These are phyloP conservation scores for Candida adriatica DNA, from an alignment of 805 yeast species.

Conservation along the genomic window DNA sequence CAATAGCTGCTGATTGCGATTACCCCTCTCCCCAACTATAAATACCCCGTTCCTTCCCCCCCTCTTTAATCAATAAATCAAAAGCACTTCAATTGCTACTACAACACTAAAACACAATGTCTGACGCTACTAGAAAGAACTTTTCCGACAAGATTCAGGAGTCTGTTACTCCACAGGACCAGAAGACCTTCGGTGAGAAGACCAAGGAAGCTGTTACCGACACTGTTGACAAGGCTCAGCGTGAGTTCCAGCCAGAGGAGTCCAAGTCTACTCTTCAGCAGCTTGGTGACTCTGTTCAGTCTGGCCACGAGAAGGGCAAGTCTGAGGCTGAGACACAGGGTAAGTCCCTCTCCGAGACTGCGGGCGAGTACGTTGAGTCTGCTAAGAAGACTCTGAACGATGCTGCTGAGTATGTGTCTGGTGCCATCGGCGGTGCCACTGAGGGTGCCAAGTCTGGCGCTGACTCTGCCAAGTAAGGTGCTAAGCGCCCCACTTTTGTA, in stretches of 20 bases:
- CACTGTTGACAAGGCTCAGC: constrained; percentile 57
- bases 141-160: constrained; percentile 64
- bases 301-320: constrained; percentile 47
- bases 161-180: constrained; percentile 60
- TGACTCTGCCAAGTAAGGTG: constrained; percentile 8
- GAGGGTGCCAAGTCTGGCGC: constrained; percentile 36
- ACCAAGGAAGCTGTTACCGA: constrained; percentile 67
- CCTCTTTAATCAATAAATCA: constrained; percentile 1
- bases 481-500: not conserved
- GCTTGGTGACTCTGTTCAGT: constrained; percentile 51
- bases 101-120: constrained; percentile 23
- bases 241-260: constrained; percentile 52
- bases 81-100: constrained; percentile 1
- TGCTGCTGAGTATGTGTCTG: constrained; percentile 39
- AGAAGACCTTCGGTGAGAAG: constrained; percentile 58
- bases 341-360: constrained; percentile 45
- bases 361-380: constrained; percentile 48
- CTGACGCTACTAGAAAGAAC: constrained; percentile 66
- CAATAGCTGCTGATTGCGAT: no score
- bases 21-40: not conserved
- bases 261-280: constrained; percentile 68
- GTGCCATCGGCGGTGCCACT: constrained; percentile 49
- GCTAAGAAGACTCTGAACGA: constrained; percentile 46
- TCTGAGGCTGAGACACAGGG: constrained; percentile 12
- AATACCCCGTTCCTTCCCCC: not conserved